These are phyloP conservation scores for Paramecium sonneborni DNA, from an alignment of 73 alveolate genomes.

Conservation along the genomic window DNA sequence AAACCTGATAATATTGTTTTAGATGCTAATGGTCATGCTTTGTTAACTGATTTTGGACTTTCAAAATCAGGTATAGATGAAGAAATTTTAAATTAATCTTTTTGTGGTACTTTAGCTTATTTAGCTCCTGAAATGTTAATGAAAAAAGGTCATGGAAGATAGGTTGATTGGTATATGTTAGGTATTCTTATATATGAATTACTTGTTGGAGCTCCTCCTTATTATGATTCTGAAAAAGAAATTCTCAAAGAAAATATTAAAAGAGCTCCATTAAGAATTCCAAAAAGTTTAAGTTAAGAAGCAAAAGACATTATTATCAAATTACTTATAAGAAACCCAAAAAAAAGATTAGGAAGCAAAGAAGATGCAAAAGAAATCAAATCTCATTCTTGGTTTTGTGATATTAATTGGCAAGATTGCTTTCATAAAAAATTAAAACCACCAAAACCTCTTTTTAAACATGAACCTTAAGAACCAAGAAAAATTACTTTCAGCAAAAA, in stretches of 20 bases:
- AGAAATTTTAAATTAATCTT: slow-evolving; percentile 66
- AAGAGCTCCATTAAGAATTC: slow-evolving; percentile 35
- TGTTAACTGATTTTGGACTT: slow-evolving; percentile 96
- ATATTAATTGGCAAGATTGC: slow-evolving; percentile 92
- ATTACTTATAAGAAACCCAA: slow-evolving; percentile 71
- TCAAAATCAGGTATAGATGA: slow-evolving; percentile 90
- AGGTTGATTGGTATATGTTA: slow-evolving; percentile 95
- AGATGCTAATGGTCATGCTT: slow-evolving; percentile 95
- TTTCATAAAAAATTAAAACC: slow-evolving; percentile 82
- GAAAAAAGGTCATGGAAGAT: slow-evolving; percentile 93
- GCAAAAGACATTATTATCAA: slow-evolving; percentile 67
- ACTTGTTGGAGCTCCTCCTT: slow-evolving; percentile 83
- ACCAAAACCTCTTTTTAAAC: slow-evolving; percentile 73
- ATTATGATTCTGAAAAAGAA: slow-evolving; percentile 35
- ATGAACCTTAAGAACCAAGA: not conserved
- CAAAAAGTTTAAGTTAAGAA: not conserved
- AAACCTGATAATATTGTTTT: slow-evolving; percentile 96
- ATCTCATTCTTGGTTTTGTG: slow-evolving; percentile 81
- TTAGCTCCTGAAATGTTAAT: slow-evolving; percentile 96
- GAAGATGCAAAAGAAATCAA: slow-evolving; percentile 80
- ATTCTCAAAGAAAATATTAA: slow-evolving; percentile 11
- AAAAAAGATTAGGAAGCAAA: slow-evolving; percentile 72
- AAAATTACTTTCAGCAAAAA: not conserved
- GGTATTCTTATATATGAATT: slow-evolving; percentile 92
- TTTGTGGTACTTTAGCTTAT: slow-evolving; percentile 90